phyloP scores from a whole-genome alignment of 768 basidiomycete genomes.

The Auricularia cornea region DNA sequence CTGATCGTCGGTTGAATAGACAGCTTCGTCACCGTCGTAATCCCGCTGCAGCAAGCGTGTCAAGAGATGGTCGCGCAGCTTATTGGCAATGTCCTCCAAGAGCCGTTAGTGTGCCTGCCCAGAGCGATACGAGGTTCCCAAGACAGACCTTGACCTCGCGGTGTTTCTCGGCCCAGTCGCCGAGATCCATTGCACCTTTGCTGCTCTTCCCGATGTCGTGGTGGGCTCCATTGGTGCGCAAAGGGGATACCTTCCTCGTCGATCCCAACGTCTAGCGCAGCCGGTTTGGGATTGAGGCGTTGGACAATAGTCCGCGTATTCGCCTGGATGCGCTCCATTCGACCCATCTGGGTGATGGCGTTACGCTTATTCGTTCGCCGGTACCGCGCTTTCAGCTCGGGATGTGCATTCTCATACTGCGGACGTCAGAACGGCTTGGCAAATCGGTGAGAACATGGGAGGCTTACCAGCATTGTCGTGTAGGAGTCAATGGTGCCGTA shows the following conservation, averaged over 20 bases:
- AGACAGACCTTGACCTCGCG: too few species aligned
- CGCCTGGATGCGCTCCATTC: background rate
- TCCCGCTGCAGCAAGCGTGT: conserved; percentile 8
- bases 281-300: too few species aligned
- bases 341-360: background rate
- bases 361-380: background rate
- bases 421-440: too few species aligned
- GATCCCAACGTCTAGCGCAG: too few species aligned
- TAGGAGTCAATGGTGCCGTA: background rate
- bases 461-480: background rate
- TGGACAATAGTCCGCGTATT: background rate
- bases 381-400: background rate
- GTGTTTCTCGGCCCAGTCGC: too few species aligned
- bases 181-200: too few species aligned
- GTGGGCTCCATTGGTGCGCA: background rate
- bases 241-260: too few species aligned
- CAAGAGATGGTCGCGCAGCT: conserved; percentile 18
- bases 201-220: too few species aligned
- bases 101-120: too few species aligned
- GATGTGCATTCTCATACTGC: conserved; percentile 2
- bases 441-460: background rate
- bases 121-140: too few species aligned
- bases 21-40: conserved; percentile 10
- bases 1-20: conserved; percentile 6
- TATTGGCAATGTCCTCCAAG: conserved; percentile 11